Evolutionary conservation across 352 stramenopile species (phyloP).

Genomic region (Pelagophyceae sp.): DNA sequence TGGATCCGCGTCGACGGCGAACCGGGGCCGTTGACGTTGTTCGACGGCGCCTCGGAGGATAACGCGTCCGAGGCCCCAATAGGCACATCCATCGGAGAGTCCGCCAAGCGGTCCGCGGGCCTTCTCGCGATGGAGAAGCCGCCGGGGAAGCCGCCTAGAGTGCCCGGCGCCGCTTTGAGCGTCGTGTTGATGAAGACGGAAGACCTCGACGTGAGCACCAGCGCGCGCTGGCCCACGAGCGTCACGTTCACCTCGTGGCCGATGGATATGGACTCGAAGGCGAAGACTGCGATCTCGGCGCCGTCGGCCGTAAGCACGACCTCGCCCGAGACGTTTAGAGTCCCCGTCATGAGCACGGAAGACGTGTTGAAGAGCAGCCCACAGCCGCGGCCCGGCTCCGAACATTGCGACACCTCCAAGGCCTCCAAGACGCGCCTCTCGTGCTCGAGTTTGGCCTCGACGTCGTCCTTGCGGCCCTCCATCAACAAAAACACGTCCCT

Average conservation of each 20-base stretch:
- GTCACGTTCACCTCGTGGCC: constrained; percentile 63
- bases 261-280: constrained; percentile 87
- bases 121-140: constrained; percentile 64
- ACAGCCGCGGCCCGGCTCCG: constrained; percentile 28
- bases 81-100: constrained; percentile 23
- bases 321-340: constrained; percentile 49
- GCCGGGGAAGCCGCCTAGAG: constrained; percentile 80
- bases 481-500: constrained; percentile 40
- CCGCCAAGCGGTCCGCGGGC: constrained; percentile 28
- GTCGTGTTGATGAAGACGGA: constrained; percentile 78
- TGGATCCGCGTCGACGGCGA: constrained; percentile 75
- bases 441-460: constrained; percentile 25
- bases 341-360: constrained; percentile 60
- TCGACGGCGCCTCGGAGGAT: constrained; percentile 36
- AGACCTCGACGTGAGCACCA: constrained; percentile 76
- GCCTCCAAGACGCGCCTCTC: constrained; percentile 13
- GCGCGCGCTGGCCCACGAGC: constrained; percentile 66
- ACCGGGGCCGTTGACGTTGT: constrained; percentile 86
- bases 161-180: constrained; percentile 62
- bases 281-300: constrained; percentile 83
- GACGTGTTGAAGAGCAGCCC: constrained; percentile 59
- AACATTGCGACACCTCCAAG: constrained; percentile 34
- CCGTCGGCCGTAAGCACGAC: constrained; percentile 55
- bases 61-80: constrained; percentile 18
- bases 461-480: background rate